Evolutionary conservation across 2,329 filamentous ascomycete genomes (phyloP).

Genomic region (Ophiocordyceps australis): DNA sequence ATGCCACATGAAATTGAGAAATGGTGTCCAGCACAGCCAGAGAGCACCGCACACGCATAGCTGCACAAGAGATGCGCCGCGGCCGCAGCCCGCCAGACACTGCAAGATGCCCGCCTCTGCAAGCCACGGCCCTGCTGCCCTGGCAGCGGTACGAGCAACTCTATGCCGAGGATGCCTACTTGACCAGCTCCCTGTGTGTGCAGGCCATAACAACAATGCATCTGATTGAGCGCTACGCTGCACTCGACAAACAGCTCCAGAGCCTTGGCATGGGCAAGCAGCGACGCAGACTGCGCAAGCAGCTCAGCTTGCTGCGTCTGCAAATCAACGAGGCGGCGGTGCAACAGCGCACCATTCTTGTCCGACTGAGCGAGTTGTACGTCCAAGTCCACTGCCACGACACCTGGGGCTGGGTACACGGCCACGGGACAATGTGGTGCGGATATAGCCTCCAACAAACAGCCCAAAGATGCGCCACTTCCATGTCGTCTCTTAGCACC

Average conservation of each 20-base stretch:
- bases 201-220: conserved; percentile 17
- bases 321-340: conserved; percentile 24
- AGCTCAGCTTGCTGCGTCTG: conserved; percentile 19
- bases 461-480: background rate
- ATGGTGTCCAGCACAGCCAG: no score
- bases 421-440: conserved; percentile 5
- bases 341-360: conserved; percentile 25
- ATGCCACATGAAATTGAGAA: no score
- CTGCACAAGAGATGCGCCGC: no score
- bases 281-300: conserved; percentile 18
- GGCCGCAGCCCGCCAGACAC: no score
- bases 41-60: no score
- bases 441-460: no score
- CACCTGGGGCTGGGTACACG: conserved; percentile 15
- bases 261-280: conserved; percentile 7
- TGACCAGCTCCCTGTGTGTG: conserved; percentile 19
- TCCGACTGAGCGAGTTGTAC: conserved; percentile 28
- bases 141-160: conserved; percentile 22
- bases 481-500: background rate
- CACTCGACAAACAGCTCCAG: conserved; percentile 14
- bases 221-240: conserved; percentile 19
- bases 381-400: conserved; percentile 27
- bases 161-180: conserved; percentile 26
- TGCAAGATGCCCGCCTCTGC: background rate
- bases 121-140: conserved; percentile 2